phyloP scores from a whole-genome alignment of 305 asterid species.

The Solanum chacoense region DNA sequence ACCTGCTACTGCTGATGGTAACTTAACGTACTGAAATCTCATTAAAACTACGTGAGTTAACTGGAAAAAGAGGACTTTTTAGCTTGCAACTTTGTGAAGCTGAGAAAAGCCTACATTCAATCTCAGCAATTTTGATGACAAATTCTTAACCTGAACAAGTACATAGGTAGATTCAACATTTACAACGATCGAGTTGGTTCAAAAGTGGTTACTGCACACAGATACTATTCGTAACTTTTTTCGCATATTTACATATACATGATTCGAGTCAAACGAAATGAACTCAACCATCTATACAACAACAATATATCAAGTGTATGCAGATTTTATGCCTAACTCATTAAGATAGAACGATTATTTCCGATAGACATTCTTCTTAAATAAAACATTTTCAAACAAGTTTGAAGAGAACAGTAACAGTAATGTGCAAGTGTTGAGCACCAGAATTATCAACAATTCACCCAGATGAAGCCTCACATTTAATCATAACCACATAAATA shows the following conservation, averaged over 20 bases:
- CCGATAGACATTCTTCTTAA: background rate
- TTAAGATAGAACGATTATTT: background rate
- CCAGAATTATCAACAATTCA: background rate
- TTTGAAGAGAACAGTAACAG: background rate
- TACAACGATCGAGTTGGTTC: background rate
- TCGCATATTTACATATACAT: background rate
- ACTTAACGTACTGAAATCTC: background rate
- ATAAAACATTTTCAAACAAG: background rate
- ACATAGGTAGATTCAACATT: background rate
- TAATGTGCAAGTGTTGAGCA: background rate
- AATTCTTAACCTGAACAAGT: background rate
- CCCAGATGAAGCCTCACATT: background rate
- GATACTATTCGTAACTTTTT: background rate
- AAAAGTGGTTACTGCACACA: background rate
- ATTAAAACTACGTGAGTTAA: background rate
- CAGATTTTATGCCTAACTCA: background rate
- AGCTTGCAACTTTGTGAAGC: background rate
- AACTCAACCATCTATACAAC: background rate
- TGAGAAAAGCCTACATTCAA: background rate
- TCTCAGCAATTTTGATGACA: background rate
- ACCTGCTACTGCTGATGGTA: background rate
- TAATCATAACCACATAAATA: background rate
- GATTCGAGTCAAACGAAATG: background rate
- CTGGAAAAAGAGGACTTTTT: background rate
- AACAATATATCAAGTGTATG: background rate